phyloP scores from a whole-genome alignment of 768 basidiomycete genomes.

The Lactarius trivialis region DNA sequence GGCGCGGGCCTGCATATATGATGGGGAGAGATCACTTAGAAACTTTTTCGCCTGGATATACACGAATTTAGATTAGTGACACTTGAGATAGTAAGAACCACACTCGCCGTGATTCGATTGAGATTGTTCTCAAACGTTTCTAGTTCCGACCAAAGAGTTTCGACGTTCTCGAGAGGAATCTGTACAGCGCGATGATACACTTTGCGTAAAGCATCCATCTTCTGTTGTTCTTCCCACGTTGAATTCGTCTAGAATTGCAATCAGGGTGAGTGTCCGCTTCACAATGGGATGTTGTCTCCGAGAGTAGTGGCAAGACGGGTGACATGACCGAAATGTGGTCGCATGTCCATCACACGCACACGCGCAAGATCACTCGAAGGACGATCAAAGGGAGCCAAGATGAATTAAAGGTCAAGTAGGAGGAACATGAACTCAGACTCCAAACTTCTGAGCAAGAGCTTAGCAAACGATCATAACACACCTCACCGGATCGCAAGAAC shows the following conservation, averaged over 20 bases:
- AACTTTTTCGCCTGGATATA: slow-evolving; percentile 81
- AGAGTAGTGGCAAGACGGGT: slow-evolving; percentile 9
- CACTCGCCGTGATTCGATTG: slow-evolving; percentile 72
- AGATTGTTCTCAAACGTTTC: slow-evolving; percentile 86
- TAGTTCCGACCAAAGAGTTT: slow-evolving; percentile 88
- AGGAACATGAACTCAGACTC: slow-evolving; percentile 19
- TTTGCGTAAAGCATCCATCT: slow-evolving; percentile 88
- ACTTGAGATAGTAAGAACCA: not conserved
- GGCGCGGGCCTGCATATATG: slow-evolving; percentile 92
- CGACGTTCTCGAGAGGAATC: slow-evolving; percentile 90
- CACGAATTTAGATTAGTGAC: not conserved
- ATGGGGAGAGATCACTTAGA: slow-evolving; percentile 84
- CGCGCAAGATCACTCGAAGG: slow-evolving; percentile 20
- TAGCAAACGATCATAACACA: slow-evolving; percentile 32
- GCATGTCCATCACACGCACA: slow-evolving; percentile 21
- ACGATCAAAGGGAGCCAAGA: slow-evolving; percentile 7
- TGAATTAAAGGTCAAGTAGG: slow-evolving; percentile 21
- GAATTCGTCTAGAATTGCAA: slow-evolving; percentile 46
- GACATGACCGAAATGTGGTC: slow-evolving; percentile 3
- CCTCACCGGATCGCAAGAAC: slow-evolving; percentile 77
- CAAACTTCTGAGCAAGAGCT: slow-evolving; percentile 5
- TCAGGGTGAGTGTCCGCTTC: slow-evolving; percentile 17
- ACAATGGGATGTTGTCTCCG: slow-evolving; percentile 7
- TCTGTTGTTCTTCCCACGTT: slow-evolving; percentile 94
- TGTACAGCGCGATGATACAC: slow-evolving; percentile 92